Conservation (phyloP, 2,329 filamentous ascomycete genomes). For the Onygena corvina region DNA sequence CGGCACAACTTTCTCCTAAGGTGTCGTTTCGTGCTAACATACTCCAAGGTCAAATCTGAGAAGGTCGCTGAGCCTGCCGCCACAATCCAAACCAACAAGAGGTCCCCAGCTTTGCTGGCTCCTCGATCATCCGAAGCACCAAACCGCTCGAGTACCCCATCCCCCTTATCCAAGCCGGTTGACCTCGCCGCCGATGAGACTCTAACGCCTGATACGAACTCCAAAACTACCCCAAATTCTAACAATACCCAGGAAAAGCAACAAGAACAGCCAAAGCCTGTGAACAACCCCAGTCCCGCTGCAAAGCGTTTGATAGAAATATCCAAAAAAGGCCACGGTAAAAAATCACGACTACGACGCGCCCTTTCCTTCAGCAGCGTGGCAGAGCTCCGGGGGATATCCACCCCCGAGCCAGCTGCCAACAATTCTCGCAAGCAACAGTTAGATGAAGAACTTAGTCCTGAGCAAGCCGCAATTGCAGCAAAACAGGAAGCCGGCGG, state of each 20-base stretch:
- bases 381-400: slow-evolving; percentile 70
- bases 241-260: slow-evolving; percentile 16
- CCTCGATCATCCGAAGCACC: slow-evolving; percentile 46
- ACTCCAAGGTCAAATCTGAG: background rate
- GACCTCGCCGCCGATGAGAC: slow-evolving; percentile 47
- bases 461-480: slow-evolving; percentile 83
- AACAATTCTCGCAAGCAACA: slow-evolving; percentile 54
- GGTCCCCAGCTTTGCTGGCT: background rate
- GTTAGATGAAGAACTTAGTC: slow-evolving; percentile 58
- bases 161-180: slow-evolving; percentile 61
- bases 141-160: slow-evolving; percentile 56
- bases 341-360: slow-evolving; percentile 73
- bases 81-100: slow-evolving; percentile 1
- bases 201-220: slow-evolving; percentile 24
- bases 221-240: slow-evolving; percentile 29
- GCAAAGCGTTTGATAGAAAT: slow-evolving; percentile 78
- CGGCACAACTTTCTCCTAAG: too few relatives aligned
- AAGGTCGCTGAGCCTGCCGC: background rate
- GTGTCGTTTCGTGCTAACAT: too few relatives aligned
- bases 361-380: slow-evolving; percentile 96
- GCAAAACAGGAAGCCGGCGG: slow-evolving; percentile 85
- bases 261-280: slow-evolving; percentile 20
- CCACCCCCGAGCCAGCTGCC: slow-evolving; percentile 48
- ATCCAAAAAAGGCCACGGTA: slow-evolving; percentile 63
- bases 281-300: slow-evolving; percentile 49